Evolutionary conservation across 2,329 filamentous ascomycete genomes (phyloP), one percentile per base, ranked within the genome.

Genomic region (Pseudocercospora musae): DNA sequence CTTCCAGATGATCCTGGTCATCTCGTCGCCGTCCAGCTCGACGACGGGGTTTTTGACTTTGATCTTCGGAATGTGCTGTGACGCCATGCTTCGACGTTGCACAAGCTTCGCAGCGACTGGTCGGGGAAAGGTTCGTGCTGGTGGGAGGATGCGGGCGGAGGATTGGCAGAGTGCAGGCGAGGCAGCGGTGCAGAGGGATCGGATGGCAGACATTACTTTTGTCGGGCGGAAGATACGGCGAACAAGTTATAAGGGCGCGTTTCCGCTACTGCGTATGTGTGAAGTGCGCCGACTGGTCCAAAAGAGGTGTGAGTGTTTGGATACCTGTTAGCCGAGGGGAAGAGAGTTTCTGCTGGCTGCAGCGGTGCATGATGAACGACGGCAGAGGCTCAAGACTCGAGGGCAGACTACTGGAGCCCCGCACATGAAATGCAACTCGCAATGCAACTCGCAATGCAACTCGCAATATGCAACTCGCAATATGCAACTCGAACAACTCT

Each of bases 11-110:
- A 99, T 93, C 74, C 95, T 86, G 73, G 95, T 99, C 95, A 98
- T 98, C 88, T 89, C 87, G 78, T 89, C 86, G 75, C 94, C 94
- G 78, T 98, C 94, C 74, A 98, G 87, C 84, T 98, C 95, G 78
- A 99, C 95, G 77, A 99, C 89, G 69, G 95, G 95, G 81, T 96
- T 98, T 88, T 96, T 93, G 84, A 99, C 95, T 87, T 96, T 95
- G 86, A 98, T 98, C 89, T 98, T 99, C 75, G 85, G 82, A 72
- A 84, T 74, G 59, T 71, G 65, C 49, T 70, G 69, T 40, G 52
- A 54, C 33, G 71, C 74, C 75, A 76, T 76, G 66, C 61, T 76
- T 69, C 75, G 70, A 57, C 75, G 71, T 57, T 76, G 73, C 48
- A 71, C 64, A 60, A 76, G 63, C 62, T 70, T 72, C 44, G 73